Evolutionary conservation across 2,329 filamentous ascomycete species (phyloP), one percentile per base, ranked within the genome.

Genomic region (Calycina herbarum): DNA sequence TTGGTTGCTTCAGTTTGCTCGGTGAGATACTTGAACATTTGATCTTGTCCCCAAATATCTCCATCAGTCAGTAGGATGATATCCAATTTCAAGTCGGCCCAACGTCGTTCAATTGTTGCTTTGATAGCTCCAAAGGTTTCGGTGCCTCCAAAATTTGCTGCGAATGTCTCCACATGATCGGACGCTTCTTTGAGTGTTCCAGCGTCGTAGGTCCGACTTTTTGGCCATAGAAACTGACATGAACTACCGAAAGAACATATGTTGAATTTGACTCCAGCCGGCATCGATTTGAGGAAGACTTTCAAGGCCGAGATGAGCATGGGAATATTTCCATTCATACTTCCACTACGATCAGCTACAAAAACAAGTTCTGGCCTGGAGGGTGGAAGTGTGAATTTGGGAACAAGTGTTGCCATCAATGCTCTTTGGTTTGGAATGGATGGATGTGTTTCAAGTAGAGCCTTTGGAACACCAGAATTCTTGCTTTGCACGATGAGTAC

Each of bases 371-470:
- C 90, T 3, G 81, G 80, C 63, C 75, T 77, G 8, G 82, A 79
- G 0, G 82, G 73, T 0, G 86, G 85, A 0, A 91, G 78, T n/a
- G 81, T 80, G 76, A 92, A 91, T 67, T 86, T 88, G 1, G 90
- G 90, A 0, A 92, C 88, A 0, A 93, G 78, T 0, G 89, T 91
- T 0, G 84, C 79, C 89, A 93, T 91, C 65, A 93, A 73, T 0
- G 89, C 89, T 3, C 86, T 82, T 59, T 90, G 87, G 63, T 85
- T 80, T 0, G 83, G 79, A 2, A 90, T 80, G 0, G 78, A 83
- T 0, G 88, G 83, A 69, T 93, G 89, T 0, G 79, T 83, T 74
- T 93, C 90, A 1, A 93, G 77, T 2, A 92, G 74, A 0, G 89
- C 90, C 40, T 83, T 80, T 0, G 89, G 90, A n/a, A 80, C 80